These are phyloP conservation scores for Phytophthora capsici DNA, from an alignment of 352 stramenopile genomes.

Conservation along the genomic window DNA sequence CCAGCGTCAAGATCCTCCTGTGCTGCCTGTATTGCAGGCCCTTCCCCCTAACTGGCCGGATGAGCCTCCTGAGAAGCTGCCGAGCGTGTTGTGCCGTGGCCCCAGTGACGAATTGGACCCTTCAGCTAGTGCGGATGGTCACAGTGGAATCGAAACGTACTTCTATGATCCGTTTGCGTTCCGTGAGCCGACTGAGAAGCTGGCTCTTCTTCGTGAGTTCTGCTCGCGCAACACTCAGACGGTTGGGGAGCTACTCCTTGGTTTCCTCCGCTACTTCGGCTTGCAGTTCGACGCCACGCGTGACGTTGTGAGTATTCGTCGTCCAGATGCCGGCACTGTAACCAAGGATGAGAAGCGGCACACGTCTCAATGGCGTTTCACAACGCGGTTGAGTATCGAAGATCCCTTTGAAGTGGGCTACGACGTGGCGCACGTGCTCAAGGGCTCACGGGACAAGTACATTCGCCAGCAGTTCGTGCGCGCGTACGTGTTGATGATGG, in stretches of 20 bases:
- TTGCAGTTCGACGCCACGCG: slow-evolving; percentile 73
- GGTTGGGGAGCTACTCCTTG: slow-evolving; percentile 70
- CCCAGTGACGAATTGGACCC: slow-evolving; percentile 53
- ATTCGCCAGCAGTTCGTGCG: slow-evolving; percentile 85
- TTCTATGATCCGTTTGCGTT: slow-evolving; percentile 84
- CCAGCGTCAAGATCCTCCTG: slow-evolving; percentile 69
- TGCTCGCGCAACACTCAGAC: slow-evolving; percentile 54
- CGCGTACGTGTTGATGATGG: slow-evolving; percentile 68
- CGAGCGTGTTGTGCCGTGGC: slow-evolving; percentile 58
- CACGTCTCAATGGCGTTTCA: slow-evolving; percentile 73
- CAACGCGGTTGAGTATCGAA: slow-evolving; percentile 93
- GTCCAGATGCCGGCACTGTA: slow-evolving; percentile 56
- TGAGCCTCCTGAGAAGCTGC: slow-evolving; percentile 41
- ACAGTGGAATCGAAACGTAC: slow-evolving; percentile 73
- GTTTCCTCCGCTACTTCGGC: slow-evolving; percentile 84
- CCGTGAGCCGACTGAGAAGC: slow-evolving; percentile 51
- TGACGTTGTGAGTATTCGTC: slow-evolving; percentile 73
- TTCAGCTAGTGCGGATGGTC: slow-evolving; percentile 26
- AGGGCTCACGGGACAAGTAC: slow-evolving; percentile 86
- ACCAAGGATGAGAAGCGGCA: slow-evolving; percentile 81
- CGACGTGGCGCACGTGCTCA: slow-evolving; percentile 97
- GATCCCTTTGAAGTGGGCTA: slow-evolving; percentile 99
- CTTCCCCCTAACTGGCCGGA: slow-evolving; percentile 63
- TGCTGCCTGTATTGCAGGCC: slow-evolving; percentile 79
- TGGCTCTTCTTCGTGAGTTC: slow-evolving; percentile 49